Conservation (phyloP, 306 rosid genomes). For the Pyrus betulifolia region DNA sequence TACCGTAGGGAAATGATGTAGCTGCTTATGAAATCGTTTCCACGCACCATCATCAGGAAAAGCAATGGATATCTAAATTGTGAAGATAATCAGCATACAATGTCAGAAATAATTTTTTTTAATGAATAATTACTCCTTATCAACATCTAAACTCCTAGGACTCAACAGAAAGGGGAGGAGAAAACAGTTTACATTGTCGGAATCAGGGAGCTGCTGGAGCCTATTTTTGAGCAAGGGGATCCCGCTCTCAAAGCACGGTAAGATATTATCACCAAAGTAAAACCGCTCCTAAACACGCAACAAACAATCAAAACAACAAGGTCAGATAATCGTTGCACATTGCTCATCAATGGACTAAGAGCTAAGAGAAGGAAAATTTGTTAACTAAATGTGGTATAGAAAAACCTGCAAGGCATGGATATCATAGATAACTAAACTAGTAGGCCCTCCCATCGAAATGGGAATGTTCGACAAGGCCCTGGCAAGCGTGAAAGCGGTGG, state of each 20-base stretch:
- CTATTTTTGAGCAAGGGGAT: slow-evolving; percentile 84
- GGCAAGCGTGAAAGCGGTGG: slow-evolving; percentile 94
- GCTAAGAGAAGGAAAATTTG: background rate
- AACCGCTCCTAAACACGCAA: slow-evolving; percentile 66
- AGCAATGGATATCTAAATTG: slow-evolving; percentile 69
- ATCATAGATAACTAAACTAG: slow-evolving; percentile 88
- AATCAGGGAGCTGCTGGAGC: slow-evolving; percentile 87
- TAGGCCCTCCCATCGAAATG: slow-evolving; percentile 95
- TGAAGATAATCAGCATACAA: slow-evolving; percentile 5
- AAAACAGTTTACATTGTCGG: slow-evolving; percentile 61
- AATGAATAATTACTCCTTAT: background rate
- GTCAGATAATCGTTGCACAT: background rate
- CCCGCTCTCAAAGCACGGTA: slow-evolving; percentile 98
- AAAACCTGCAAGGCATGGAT: slow-evolving; percentile 96
- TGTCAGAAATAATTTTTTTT: background rate
- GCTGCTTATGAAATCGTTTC: slow-evolving; percentile 91
- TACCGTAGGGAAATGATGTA: slow-evolving; percentile 96
- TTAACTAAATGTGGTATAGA: background rate
- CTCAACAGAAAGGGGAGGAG: background rate
- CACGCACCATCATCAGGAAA: slow-evolving; percentile 99
- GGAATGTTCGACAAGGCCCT: slow-evolving; percentile 89
- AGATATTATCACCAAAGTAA: slow-evolving; percentile 92
- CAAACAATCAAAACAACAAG: slow-evolving; percentile 7
- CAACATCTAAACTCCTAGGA: background rate
- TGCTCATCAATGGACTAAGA: background rate